These are phyloP conservation scores for Aspergillus sclerotioniger DNA, from an alignment of 495 filamentous ascomycete species.

Conservation along the genomic window DNA sequence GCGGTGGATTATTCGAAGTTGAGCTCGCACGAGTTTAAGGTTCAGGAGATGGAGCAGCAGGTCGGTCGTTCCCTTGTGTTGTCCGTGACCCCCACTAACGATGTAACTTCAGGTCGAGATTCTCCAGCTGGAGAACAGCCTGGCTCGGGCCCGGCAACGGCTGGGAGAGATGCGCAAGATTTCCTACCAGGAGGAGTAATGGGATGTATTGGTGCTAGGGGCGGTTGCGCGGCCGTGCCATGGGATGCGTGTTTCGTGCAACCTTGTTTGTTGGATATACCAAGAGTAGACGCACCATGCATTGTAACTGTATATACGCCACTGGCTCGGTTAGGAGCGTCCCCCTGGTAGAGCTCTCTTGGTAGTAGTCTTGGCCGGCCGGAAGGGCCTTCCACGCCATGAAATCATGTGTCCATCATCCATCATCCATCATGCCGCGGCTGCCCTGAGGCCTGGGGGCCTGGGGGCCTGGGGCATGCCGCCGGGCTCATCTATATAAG, in stretches of 20 bases:
- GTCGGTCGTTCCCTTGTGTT: constrained; percentile 51
- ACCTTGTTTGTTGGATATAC: constrained; percentile 7
- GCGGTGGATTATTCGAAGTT: constrained; percentile 80
- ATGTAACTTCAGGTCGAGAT: constrained; percentile 78
- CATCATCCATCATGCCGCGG: no score
- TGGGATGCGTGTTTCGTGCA: background rate
- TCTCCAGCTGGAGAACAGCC: constrained; percentile 85
- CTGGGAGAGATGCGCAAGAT: constrained; percentile 99
- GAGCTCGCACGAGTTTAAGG: constrained; percentile 94
- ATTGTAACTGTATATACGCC: background rate
- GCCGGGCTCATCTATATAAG: no score
- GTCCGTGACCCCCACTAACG: background rate
- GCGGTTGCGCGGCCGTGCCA: background rate
- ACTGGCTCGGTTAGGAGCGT: background rate
- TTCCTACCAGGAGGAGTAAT: constrained; percentile 82
- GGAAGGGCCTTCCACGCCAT: background rate
- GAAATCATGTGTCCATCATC: background rate
- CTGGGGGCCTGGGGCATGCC: no score
- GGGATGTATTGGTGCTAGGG: background rate
- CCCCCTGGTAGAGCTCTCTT: background rate
- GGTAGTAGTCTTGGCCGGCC: no score
- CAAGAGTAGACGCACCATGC: constrained; percentile 4
- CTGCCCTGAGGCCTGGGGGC: no score
- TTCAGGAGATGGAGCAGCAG: constrained; percentile 99
- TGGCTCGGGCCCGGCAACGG: constrained; percentile 75